These are phyloP conservation scores for Pistacia integerrima DNA, from an alignment of 345 rosid genomes.

Conservation along the genomic window DNA sequence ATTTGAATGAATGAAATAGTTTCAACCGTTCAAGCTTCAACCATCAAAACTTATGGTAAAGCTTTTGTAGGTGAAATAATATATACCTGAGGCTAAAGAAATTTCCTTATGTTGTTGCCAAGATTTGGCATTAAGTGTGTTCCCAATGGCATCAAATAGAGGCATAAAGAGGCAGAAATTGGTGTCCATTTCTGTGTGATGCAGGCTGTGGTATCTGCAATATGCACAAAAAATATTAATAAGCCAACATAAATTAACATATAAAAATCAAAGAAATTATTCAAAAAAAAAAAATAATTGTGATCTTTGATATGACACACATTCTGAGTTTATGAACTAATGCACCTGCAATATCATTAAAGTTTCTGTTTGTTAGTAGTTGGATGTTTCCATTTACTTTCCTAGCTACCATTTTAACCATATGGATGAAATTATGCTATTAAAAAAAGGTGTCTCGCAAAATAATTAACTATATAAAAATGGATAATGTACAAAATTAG, in stretches of 20 bases:
- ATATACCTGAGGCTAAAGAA: conserved; percentile 48
- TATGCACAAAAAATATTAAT: not conserved
- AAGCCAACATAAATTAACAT: not conserved
- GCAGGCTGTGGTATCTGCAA: conserved; percentile 82
- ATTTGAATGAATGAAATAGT: not conserved
- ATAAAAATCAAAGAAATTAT: not conserved
- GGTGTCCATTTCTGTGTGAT: conserved; percentile 72
- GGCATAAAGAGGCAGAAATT: conserved; percentile 99
- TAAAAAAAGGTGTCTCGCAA: not conserved
- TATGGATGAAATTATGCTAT: not conserved
- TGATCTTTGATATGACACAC: not conserved
- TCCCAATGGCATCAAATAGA: conserved; percentile 72
- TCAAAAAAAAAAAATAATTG: not conserved
- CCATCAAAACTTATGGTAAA: not conserved
- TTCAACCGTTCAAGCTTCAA: not conserved
- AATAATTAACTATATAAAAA: not conserved
- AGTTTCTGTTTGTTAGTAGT: not conserved
- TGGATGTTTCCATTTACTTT: not conserved
- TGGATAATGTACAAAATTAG: not conserved
- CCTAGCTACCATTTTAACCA: no score
- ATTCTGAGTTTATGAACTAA: not conserved
- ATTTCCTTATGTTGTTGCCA: conserved; percentile 71
- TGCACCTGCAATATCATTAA: not conserved
- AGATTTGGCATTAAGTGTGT: conserved; percentile 66
- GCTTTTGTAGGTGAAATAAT: not conserved